Percentiles rank a stretch among this genome's conserved stretches.
Evolutionary conservation across 2,329 filamentous ascomycete genomes (phyloP).

Genomic region (Colletotrichum nymphaeae): DNA sequence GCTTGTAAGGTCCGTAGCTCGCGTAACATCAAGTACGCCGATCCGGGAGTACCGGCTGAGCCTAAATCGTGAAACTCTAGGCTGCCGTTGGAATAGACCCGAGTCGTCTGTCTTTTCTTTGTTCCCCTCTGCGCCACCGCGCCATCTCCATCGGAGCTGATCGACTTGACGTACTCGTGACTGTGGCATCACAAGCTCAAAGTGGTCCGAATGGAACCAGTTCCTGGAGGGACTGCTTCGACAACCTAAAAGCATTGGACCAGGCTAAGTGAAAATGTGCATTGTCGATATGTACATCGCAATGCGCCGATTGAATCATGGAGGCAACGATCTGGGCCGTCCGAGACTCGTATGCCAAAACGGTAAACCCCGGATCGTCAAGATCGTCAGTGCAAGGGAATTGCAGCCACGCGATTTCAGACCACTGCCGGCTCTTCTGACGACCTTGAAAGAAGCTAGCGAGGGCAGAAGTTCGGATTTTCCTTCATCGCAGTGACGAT

Average conservation of each 20-base stretch:
- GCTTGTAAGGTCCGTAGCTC: neutral
- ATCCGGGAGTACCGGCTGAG: neutral
- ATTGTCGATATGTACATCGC: neutral
- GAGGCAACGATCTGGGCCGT: neutral
- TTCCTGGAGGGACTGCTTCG: neutral
- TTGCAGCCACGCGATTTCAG: neutral
- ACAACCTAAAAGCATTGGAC: neutral
- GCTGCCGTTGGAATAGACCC: neutral
- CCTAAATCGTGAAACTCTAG: slow-evolving; percentile 1
- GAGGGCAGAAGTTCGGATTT: neutral
- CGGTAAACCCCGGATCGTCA: neutral
- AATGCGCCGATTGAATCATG: neutral
- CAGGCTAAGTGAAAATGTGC: neutral
- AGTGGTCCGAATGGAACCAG: neutral
- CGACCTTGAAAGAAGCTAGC: neutral
- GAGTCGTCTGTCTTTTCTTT: neutral
- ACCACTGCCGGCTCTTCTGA: neutral
- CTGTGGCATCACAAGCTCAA: neutral
- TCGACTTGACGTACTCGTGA: neutral
- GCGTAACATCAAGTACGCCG: slow-evolving; percentile 7
- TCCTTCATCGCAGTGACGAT: neutral
- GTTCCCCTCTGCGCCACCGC: neutral
- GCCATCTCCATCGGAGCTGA: neutral
- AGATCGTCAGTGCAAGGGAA: neutral
- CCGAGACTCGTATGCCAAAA: neutral